Evolutionary conservation across 1,284 basidiomycete genomes (phyloP).

Genomic region (Ustilago crameri): DNA sequence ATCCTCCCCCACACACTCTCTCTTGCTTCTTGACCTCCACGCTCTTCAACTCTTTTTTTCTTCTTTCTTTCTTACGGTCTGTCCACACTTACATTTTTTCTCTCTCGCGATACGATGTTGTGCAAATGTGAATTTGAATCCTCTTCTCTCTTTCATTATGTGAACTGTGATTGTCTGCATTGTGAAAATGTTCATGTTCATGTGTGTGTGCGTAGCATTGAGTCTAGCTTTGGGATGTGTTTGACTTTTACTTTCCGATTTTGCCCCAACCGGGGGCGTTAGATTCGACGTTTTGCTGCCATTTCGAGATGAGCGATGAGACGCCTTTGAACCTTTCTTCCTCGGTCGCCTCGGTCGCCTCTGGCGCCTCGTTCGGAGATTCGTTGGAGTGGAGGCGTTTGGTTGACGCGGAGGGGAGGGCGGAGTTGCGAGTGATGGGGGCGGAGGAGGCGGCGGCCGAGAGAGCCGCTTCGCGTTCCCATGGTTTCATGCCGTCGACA

Average conservation of each 20-base stretch:
- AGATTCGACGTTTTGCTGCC: slow-evolving; percentile 49
- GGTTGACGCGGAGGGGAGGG: slow-evolving; percentile 17
- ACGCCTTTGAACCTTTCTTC: slow-evolving; percentile 40
- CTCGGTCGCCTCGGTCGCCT: not conserved
- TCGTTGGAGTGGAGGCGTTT: not conserved
- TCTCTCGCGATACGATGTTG: slow-evolving; percentile 11
- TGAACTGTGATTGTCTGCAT: not conserved
- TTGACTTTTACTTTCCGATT: slow-evolving; percentile 19
- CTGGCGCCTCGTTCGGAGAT: not conserved
- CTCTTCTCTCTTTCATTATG: not conserved
- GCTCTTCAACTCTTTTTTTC: not conserved
- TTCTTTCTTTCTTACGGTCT: slow-evolving; percentile 3
- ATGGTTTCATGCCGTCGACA: slow-evolving; percentile 41
- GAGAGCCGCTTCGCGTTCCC: slow-evolving; percentile 55
- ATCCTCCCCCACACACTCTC: not conserved
- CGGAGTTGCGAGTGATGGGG: slow-evolving; percentile 21
- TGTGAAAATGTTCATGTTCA: too few species aligned
- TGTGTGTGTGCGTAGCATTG: too few species aligned
- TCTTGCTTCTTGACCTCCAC: slow-evolving; percentile 1
- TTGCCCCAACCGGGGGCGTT: slow-evolving; percentile 55
- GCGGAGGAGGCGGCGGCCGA: slow-evolving; percentile 20
- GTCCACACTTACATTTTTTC: not conserved
- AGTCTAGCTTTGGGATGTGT: too few species aligned
- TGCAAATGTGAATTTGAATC: slow-evolving; percentile 3
- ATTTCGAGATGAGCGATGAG: slow-evolving; percentile 32